phyloP scores from a whole-genome alignment of 2,329 filamentous ascomycete species.

The Dactylellina sp. region DNA sequence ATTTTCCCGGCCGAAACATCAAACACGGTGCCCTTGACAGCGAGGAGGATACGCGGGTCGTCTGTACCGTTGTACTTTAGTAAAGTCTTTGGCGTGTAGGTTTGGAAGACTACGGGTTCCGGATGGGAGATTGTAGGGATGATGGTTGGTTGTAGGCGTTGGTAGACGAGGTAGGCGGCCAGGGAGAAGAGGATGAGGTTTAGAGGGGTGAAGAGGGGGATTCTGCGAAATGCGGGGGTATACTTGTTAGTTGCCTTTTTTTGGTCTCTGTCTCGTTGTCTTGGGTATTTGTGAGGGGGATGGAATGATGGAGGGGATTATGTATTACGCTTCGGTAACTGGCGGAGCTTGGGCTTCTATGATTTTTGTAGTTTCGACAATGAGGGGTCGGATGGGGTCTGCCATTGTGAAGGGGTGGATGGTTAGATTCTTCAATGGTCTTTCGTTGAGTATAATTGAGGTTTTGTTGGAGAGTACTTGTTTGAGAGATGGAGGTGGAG shows the following conservation, averaged over 20 bases:
- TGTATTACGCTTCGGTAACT: conserved; percentile 45
- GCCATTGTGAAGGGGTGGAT: conserved; percentile 23
- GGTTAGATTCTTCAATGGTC: background rate
- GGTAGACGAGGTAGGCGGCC: conserved; percentile 72
- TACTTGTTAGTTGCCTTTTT: background rate
- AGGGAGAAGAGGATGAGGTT: conserved; percentile 72
- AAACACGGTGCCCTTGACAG: conserved; percentile 90
- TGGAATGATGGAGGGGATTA: conserved; percentile 11
- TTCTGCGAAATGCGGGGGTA: conserved; percentile 23
- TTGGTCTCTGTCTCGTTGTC: no score
- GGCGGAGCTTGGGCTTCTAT: conserved; percentile 29
- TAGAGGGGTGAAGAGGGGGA: conserved; percentile 70
- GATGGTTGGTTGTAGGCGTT: conserved; percentile 68
- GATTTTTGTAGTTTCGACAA: conserved; percentile 42
- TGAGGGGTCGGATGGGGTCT: conserved; percentile 25
- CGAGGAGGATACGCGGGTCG: conserved; percentile 82
- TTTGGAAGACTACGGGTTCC: conserved; percentile 72
- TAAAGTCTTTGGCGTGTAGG: conserved; percentile 82
- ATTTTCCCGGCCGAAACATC: conserved; percentile 84
- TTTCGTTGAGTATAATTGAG: conserved; percentile 8
- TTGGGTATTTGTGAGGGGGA: background rate
- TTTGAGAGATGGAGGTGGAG: conserved; percentile 4
- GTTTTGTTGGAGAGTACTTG: background rate
- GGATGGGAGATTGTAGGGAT: conserved; percentile 68
- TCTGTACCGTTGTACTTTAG: conserved; percentile 84